These are phyloP conservation scores for Iris pallida DNA, from an alignment of 116 monocot genomes.

Conservation along the genomic window DNA sequence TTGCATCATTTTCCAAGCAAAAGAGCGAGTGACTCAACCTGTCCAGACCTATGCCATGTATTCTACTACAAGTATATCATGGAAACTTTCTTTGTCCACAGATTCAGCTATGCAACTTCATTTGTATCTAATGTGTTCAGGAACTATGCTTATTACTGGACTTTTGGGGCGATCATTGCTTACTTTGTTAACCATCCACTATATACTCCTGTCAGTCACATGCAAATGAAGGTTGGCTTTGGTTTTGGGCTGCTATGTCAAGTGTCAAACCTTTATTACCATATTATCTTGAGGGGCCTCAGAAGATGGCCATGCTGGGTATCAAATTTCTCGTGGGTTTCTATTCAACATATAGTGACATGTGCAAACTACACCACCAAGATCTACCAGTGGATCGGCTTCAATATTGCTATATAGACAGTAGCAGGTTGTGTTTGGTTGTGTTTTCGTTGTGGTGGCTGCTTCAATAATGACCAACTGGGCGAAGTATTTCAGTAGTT, in stretches of 20 bases:
- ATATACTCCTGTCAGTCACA: constrained; percentile 59
- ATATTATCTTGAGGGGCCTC: constrained; percentile 54
- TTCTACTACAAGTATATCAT: constrained; percentile 80
- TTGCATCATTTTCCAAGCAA: constrained; percentile 95
- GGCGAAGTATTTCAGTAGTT: too few species aligned
- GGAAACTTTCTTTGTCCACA: constrained; percentile 92
- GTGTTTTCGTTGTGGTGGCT: constrained; percentile 71
- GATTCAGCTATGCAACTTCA: constrained; percentile 92
- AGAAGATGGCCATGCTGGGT: constrained; percentile 66
- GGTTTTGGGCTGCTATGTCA: constrained; percentile 67
- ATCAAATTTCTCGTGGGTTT: constrained; percentile 69
- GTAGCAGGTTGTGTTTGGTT: constrained; percentile 73
- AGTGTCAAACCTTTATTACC: constrained; percentile 70
- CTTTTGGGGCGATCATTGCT: constrained; percentile 72
- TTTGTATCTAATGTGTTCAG: constrained; percentile 75
- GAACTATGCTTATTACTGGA: constrained; percentile 86
- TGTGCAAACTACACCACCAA: constrained; percentile 91
- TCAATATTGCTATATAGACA: constrained; percentile 86
- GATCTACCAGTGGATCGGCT: constrained; percentile 91
- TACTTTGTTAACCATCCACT: constrained; percentile 78
- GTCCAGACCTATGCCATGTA: constrained; percentile 84
- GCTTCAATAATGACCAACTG: constrained; percentile 77
- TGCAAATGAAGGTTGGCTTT: constrained; percentile 77
- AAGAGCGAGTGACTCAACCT: constrained; percentile 47
- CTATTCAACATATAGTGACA: constrained; percentile 77